A percentile compares a stretch with the other conserved stretches of the same genome.
Conservation (phyloP, 1,284 basidiomycete species). For the Pseudozyma pruni region DNA sequence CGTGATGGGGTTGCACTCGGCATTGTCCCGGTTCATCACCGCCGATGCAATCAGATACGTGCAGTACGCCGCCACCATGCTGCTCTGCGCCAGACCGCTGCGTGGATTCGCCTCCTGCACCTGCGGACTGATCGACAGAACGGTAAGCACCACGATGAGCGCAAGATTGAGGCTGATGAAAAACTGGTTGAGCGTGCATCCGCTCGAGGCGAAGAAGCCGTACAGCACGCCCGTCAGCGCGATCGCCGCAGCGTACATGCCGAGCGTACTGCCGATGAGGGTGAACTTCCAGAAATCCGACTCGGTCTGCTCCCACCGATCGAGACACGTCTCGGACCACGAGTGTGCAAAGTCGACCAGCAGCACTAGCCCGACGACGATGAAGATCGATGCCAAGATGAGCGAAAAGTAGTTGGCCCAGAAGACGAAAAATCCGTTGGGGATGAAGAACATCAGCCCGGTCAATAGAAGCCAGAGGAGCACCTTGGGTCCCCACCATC, state of each 20-base stretch:
- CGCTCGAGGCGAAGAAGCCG: conserved; percentile 86
- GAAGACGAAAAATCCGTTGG: conserved; percentile 93
- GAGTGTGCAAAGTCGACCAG: conserved; percentile 98
- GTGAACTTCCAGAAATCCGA: conserved; percentile 97
- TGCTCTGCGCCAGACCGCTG: conserved; percentile 92
- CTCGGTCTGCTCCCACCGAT: conserved; percentile 87
- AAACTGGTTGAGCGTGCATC: conserved; percentile 90
- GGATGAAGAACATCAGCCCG: conserved; percentile 86
- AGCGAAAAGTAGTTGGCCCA: conserved; percentile 93
- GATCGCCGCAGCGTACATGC: conserved; percentile 85
- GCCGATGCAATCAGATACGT: conserved; percentile 95
- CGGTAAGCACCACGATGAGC: conserved; percentile 81
- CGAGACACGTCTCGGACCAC: conserved; percentile 95
- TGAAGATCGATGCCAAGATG: conserved; percentile 91
- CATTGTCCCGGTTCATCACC: conserved; percentile 87
- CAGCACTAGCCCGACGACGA: conserved; percentile 91
- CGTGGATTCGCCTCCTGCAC: conserved; percentile 94
- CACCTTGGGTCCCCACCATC: conserved; percentile 99
- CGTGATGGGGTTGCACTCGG: conserved; percentile 86
- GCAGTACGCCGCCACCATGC: conserved; percentile 96
- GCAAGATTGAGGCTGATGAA: conserved; percentile 95
- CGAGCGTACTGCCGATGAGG: conserved; percentile 89
- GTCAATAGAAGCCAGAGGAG: conserved; percentile 84
- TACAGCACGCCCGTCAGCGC: conserved; percentile 88
- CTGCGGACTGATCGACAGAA: conserved; percentile 83